A percentile compares a stretch with the other conserved stretches of the same genome.
Evolutionary conservation across 768 basidiomycete genomes (phyloP).

Genomic region (Serendipita sp.): DNA sequence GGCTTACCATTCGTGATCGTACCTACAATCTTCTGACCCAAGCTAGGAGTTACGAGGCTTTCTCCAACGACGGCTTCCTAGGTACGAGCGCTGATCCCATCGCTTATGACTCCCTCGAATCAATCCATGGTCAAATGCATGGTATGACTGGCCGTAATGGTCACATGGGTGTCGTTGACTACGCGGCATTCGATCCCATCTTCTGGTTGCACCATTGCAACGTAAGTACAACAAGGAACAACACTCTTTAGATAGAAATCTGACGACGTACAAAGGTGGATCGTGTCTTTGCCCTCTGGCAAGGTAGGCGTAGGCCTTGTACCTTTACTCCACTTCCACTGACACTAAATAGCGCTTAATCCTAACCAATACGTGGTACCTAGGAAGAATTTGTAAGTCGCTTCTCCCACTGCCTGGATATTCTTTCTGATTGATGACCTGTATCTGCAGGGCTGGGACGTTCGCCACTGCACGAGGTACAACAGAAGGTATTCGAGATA

Average conservation of each 20-base stretch:
- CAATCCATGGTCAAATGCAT: constrained; percentile 34
- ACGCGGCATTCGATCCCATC: constrained; percentile 32
- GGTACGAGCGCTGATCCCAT: not conserved
- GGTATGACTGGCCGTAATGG: constrained; percentile 24
- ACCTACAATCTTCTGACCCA: constrained; percentile 22
- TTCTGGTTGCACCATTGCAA: constrained; percentile 36
- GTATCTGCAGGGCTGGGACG: constrained; percentile 17
- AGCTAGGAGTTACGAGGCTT: constrained; percentile 26
- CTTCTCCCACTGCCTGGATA: constrained; percentile 1
- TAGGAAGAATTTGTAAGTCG: constrained; percentile 9
- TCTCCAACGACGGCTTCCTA: constrained; percentile 24
- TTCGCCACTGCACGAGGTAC: constrained; percentile 17
- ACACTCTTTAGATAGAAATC: not conserved
- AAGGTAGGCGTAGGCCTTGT: constrained; percentile 4
- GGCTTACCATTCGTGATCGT: constrained; percentile 10
- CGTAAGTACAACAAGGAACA: not conserved
- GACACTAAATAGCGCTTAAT: constrained; percentile 22
- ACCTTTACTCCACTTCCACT: not conserved
- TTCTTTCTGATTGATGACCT: constrained; percentile 10
- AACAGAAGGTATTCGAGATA: constrained; percentile 14
- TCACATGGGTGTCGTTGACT: constrained; percentile 23
- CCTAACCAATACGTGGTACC: constrained; percentile 23
- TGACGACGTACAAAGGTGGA: constrained; percentile 28
- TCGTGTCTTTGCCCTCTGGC: constrained; percentile 37
- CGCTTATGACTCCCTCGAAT: constrained; percentile 20